These are phyloP conservation scores for Spinellus fusiger DNA, from an alignment of 192 early-diverging fungal species.

Conservation along the genomic window DNA sequence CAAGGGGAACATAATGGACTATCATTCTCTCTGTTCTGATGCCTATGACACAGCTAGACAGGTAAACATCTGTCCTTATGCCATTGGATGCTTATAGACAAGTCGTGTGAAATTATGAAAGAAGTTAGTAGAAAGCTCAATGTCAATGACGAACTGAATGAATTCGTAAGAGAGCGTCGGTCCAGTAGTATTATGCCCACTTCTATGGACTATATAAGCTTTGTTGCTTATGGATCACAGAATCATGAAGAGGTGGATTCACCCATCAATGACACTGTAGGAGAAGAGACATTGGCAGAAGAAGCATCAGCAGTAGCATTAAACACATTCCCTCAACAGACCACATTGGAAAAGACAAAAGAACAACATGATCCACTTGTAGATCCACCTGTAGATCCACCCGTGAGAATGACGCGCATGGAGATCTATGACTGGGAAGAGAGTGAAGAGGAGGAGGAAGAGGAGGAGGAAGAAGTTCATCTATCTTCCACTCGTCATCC, in stretches of 20 bases:
- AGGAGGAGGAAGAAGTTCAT: constrained; percentile 1
- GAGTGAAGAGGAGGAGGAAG: constrained; percentile 1
- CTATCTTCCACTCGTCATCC: too few relatives aligned
- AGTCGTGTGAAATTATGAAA: constrained; percentile 6
- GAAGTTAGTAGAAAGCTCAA: not conserved
- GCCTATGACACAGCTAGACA: constrained; percentile 1
- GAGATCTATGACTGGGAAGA: constrained; percentile 2
- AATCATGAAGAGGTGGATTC: constrained; percentile 3
- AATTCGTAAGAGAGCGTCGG: constrained; percentile 1
- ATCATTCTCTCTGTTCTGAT: not conserved
- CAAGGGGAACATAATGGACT: not conserved
- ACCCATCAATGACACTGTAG: not conserved
- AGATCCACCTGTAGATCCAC: not conserved
- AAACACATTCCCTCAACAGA: not conserved
- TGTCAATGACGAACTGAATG: constrained; percentile 5
- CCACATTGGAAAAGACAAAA: not conserved
- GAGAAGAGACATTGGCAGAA: not conserved
- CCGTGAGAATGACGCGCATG: constrained; percentile 1
- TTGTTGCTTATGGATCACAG: not conserved
- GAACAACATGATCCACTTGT: not conserved
- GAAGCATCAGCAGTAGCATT: not conserved
- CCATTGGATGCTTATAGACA: not conserved
- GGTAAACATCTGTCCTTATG: not conserved
- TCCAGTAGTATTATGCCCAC: constrained; percentile 8
- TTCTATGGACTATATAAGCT: constrained; percentile 1